Conservation (phyloP, 2,329 filamentous ascomycete genomes). For the Apiospora malaysiana region DNA sequence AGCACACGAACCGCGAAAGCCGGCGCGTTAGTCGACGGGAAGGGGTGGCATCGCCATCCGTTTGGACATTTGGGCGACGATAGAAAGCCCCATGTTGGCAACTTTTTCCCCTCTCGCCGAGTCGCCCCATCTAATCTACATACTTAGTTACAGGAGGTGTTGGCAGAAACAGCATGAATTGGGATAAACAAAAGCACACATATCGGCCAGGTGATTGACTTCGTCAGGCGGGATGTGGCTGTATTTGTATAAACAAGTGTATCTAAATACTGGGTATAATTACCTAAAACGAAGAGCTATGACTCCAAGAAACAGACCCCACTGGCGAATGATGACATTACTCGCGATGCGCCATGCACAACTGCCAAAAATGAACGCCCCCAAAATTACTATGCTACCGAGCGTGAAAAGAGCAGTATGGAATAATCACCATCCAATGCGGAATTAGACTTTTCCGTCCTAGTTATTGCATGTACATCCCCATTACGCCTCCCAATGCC, state of each 20-base stretch:
- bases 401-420: neutral
- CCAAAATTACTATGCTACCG: neutral
- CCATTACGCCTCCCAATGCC: neutral
- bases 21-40: neutral
- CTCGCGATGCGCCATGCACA: neutral
- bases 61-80: neutral
- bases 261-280: neutral
- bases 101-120: neutral
- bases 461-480: neutral
- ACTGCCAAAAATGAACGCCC: neutral
- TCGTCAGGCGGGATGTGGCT: constrained; percentile 6
- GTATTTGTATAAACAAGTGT: constrained; percentile 19
- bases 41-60: neutral
- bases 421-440: neutral
- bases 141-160: neutral
- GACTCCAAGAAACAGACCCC: neutral
- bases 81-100: neutral
- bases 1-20: neutral
- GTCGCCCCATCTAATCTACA: neutral
- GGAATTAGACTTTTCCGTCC: neutral
- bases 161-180: neutral
- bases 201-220: neutral
- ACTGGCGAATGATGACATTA: neutral
- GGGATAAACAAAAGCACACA: neutral
- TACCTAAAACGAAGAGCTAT: neutral